phyloP scores from a whole-genome alignment of 2,329 filamentous ascomycete species.

The Plectosphaerella sp. region DNA sequence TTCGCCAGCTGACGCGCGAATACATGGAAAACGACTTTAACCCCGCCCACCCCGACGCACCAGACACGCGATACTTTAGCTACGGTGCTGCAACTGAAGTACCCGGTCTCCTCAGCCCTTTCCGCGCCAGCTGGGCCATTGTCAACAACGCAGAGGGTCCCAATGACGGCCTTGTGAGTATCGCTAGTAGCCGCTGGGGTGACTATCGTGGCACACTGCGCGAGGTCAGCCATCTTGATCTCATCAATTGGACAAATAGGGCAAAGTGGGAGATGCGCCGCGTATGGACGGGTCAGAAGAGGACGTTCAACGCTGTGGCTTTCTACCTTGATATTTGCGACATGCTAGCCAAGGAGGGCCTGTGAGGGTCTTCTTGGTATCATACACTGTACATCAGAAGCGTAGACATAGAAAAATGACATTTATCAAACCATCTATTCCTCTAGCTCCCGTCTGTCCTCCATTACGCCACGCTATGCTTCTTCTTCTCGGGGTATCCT shows the following conservation, averaged over 20 bases:
- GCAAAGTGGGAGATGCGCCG: constrained; percentile 51
- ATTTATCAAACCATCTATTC: too few relatives aligned
- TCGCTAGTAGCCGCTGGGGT: constrained; percentile 58
- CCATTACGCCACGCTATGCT: background rate
- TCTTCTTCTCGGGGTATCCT: background rate
- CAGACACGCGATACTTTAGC: constrained; percentile 54
- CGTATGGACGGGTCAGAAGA: constrained; percentile 45
- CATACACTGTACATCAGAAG: background rate
- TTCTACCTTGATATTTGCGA: constrained; percentile 64
- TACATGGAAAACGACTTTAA: constrained; percentile 60
- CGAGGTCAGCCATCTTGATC: constrained; percentile 57
- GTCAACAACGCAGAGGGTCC: constrained; percentile 49
- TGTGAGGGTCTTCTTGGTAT: too few relatives aligned
- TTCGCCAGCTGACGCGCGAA: constrained; percentile 53
- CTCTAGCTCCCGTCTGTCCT: background rate
- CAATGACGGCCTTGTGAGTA: constrained; percentile 66
- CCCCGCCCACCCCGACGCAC: constrained; percentile 47
- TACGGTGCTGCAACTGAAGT: constrained; percentile 49
- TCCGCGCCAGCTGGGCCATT: constrained; percentile 47
- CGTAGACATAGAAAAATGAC: too few relatives aligned
- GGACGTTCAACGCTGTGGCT: constrained; percentile 62
- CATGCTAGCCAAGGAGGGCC: constrained; percentile 66
- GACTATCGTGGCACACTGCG: constrained; percentile 60
- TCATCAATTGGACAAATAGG: constrained; percentile 66
- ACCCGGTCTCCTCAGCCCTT: constrained; percentile 62